These are phyloP conservation scores for Viola pubescens DNA, from an alignment of 441 rosid species.

Conservation along the genomic window DNA sequence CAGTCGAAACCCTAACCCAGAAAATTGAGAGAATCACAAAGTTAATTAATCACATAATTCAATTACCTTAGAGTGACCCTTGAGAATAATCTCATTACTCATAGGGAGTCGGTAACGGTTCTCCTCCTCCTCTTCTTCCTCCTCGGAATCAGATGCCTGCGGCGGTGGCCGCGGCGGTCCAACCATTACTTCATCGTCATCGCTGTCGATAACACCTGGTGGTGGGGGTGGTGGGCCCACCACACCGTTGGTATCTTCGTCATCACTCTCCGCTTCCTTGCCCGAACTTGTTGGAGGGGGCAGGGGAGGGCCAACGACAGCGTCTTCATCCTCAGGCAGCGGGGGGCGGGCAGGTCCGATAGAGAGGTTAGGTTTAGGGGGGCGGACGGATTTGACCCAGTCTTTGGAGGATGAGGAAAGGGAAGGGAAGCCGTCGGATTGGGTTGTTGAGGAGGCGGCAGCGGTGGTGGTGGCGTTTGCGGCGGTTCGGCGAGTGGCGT, in stretches of 20 bases:
- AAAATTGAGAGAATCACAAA: neutral
- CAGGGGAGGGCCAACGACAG: conserved; percentile 26
- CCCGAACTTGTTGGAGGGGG: conserved; percentile 18
- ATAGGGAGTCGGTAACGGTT: conserved; percentile 55
- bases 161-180: conserved; percentile 49
- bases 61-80: conserved; percentile 76
- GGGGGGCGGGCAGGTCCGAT: conserved; percentile 22
- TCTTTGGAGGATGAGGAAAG: conserved; percentile 51
- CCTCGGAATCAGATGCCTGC: conserved; percentile 33
- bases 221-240: conserved; percentile 71
- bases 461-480: neutral
- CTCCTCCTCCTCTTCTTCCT: conserved; percentile 39
- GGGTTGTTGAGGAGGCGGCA: conserved; percentile 9
- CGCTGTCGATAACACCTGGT: conserved; percentile 14
- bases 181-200: conserved; percentile 28
- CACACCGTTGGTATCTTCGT: conserved; percentile 22
- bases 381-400: conserved; percentile 46
- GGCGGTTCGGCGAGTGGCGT: conserved; percentile 59
- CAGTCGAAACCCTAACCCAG: neutral
- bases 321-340: neutral
- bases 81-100: conserved; percentile 86
- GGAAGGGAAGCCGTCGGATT: conserved; percentile 33
- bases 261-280: conserved; percentile 8
- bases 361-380: conserved; percentile 24
- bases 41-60: neutral